Evolutionary conservation across 805 yeast species (phyloP), one percentile per base, ranked within the genome.

Genomic region (Barnettozyma wickerhamii): DNA sequence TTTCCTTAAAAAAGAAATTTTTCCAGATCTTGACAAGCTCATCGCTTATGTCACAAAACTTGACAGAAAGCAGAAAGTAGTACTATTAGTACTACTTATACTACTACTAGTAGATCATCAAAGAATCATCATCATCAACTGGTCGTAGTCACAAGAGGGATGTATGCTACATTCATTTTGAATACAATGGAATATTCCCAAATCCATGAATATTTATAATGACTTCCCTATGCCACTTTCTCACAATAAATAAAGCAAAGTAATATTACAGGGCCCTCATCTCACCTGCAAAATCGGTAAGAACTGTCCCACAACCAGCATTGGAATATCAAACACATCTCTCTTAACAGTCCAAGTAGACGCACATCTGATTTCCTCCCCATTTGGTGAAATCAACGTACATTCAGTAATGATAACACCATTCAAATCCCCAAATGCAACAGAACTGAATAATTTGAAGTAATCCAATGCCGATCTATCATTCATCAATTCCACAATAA

Each of bases 281-380:
- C 47, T 56, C 3, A 52, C 60, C 24, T 55, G 58, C 7, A 83
- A 62, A 2, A 83, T 74, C 1, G 93, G 93, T 32, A 84, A 57
- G 53, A 84, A 83, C 55, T 86, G 91, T 0, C 95, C 95, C 33
- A 84, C 81, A 15, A 86, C 78, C 54, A 86, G 66, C 86, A 85
- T 79, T 7, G 95, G 95, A 35, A 86, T 77, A 60, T 84, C 91
- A 62, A 84, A 86, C 35, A 81, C 77, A 62, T 86, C 95, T 50
- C 93, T 66, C 50, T 84, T 84, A 13, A 86, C 87, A 0, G 95
- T 86, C 89, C 93, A 84, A 13, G 86, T 86, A 31, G 87, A 79
- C 30, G 89, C 81, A 52, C 89, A 84, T 45, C 77, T 77, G 19
- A 81, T 72, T 41, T 55, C 60, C 15, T 62, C 62, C 1, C 60